Percentiles rank a stretch among this genome's conserved stretches.
These are phyloP conservation scores for Blepharisma stoltei DNA, from an alignment of 73 alveolate species.

Conservation along the genomic window DNA sequence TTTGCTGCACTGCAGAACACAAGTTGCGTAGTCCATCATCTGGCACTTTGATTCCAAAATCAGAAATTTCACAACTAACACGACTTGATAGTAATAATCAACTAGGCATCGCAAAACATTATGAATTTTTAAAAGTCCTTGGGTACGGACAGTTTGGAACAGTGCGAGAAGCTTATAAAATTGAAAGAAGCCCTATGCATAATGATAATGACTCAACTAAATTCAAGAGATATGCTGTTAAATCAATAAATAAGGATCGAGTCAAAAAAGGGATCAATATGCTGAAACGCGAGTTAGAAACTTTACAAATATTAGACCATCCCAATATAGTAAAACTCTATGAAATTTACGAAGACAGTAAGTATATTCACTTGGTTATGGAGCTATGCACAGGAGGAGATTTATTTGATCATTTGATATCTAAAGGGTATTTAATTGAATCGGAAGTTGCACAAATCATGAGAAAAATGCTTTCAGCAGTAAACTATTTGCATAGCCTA, in stretches of 20 bases:
- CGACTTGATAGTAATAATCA: neutral
- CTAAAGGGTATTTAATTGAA: constrained; percentile 16
- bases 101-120: neutral
- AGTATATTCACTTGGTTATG: constrained; percentile 85
- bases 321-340: constrained; percentile 81
- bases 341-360: constrained; percentile 81
- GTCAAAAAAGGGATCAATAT: constrained; percentile 50
- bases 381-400: constrained; percentile 85
- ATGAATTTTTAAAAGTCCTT: constrained; percentile 9
- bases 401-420: constrained; percentile 43
- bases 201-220: neutral
- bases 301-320: constrained; percentile 72
- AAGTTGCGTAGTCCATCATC: too few relatives aligned
- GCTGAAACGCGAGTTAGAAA: constrained; percentile 74
- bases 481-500: constrained; percentile 84
- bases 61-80: neutral
- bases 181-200: neutral
- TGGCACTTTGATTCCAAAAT: too few relatives aligned
- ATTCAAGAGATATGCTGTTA: constrained; percentile 4
- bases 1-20: too few relatives aligned
- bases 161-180: constrained; percentile 27
- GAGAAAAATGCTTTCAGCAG: constrained; percentile 65
- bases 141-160: constrained; percentile 33
- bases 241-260: constrained; percentile 35
- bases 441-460: constrained; percentile 35